Evolutionary conservation across 2,329 filamentous ascomycete species (phyloP), one percentile per base, ranked within the genome.

Genomic region (Emergomyces orientalis): DNA sequence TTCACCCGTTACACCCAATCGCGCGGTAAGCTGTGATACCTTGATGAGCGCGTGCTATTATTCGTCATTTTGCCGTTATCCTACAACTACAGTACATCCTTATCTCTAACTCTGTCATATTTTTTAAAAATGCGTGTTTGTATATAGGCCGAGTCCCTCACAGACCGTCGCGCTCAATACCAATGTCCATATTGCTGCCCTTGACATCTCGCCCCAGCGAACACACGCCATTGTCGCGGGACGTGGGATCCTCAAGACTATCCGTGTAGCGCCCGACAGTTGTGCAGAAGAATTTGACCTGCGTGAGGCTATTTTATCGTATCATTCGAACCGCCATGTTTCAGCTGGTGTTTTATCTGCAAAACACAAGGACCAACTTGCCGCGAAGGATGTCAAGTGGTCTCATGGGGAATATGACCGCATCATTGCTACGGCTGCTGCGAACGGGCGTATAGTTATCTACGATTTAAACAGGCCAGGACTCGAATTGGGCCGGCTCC

Each of bases 341-440:
- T 70, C 75, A 45, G 75, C 76, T 27, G 74, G 75, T 56, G 72
- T 67, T 27, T 72, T 78, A 60, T 76, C 78, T 51, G 76, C 79
- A 59, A 78, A 81, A 51, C 78, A 84, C 70, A 81, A 82, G 65
- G 82, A 85, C 64, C 83, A 83, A 64, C 77, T 87, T 65, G 82
- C 84, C 61, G 84, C 86, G 66, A 84, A 83, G 65, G 85, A 88
- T 72, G 85, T 88, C 37, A 86, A 86, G 66, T 88, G 85, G 85
- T 86, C 85, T 60, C 84, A 86, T 74, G 82, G 83, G 64, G 79
- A 80, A 61, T 86, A 81, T 71, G 81, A 80, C 68, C 80, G 82
- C 64, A 81, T 81, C 67, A 84, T 88, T 66, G 85, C 84, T 47
- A 86, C 85, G 13, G 85, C 85, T 32, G 85, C 83, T 30, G 82